A percentile compares a stretch with the other conserved stretches of the same genome.
phyloP scores from a whole-genome alignment of 371 early-diverging fungal genomes.

The Rhizopus sp. region DNA sequence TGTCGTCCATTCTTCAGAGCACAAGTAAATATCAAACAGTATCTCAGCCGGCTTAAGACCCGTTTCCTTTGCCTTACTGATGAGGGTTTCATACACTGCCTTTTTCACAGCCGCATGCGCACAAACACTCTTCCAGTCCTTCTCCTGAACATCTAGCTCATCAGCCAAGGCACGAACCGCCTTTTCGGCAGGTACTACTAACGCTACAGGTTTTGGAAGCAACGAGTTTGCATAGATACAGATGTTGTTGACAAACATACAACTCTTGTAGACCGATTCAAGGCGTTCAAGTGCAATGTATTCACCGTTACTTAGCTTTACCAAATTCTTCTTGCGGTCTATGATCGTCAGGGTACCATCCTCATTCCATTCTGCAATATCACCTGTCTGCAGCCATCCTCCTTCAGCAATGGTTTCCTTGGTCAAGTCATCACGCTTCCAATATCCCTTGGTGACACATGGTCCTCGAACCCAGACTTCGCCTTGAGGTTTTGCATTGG shows the following conservation, averaged over 20 bases:
- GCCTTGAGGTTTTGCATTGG: slow-evolving; percentile 77
- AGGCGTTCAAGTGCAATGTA: slow-evolving; percentile 98
- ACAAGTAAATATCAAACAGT: slow-evolving; percentile 64
- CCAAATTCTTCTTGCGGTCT: slow-evolving; percentile 82
- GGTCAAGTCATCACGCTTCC: slow-evolving; percentile 71
- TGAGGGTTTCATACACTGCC: slow-evolving; percentile 17
- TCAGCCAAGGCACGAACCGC: slow-evolving; percentile 39
- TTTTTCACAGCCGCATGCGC: slow-evolving; percentile 22
- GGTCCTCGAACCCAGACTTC: slow-evolving; percentile 90
- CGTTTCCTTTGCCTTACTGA: slow-evolving; percentile 55
- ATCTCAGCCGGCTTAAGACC: slow-evolving; percentile 74
- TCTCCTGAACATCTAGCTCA: slow-evolving; percentile 28
- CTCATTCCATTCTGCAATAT: slow-evolving; percentile 81
- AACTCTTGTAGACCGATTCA: slow-evolving; percentile 90
- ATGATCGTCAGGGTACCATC: slow-evolving; percentile 76
- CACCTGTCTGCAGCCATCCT: slow-evolving; percentile 94
- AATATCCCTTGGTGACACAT: slow-evolving; percentile 68
- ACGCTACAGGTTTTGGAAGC: slow-evolving; percentile 66
- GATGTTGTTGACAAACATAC: slow-evolving; percentile 76
- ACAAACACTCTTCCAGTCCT: slow-evolving; percentile 36
- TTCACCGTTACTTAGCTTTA: slow-evolving; percentile 90
- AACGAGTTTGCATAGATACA: slow-evolving; percentile 86
- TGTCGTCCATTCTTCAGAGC: slow-evolving; percentile 80
- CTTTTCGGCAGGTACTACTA: slow-evolving; percentile 70
- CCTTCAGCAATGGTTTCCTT: slow-evolving; percentile 81